phyloP scores from a whole-genome alignment of 805 yeast genomes.

The Yarrowia sp. region DNA sequence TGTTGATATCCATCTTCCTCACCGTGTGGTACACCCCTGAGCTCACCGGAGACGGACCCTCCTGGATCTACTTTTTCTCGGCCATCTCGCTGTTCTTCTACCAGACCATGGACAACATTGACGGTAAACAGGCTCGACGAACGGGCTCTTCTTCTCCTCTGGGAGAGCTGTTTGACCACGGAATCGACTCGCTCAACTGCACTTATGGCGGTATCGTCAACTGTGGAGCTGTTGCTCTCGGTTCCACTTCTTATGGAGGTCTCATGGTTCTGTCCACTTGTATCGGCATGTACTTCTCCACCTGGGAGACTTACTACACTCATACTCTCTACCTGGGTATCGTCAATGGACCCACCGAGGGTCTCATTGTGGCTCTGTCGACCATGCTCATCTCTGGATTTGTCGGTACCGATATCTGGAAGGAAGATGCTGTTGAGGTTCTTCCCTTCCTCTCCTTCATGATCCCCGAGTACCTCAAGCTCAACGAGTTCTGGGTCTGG shows the following conservation, averaged over 20 bases:
- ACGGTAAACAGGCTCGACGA: conserved; percentile 92
- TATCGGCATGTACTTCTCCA: conserved; percentile 55
- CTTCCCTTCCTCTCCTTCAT: conserved; percentile 29
- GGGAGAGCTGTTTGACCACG: conserved; percentile 94
- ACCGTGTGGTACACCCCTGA: conserved; percentile 74
- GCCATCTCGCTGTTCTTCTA: conserved; percentile 84
- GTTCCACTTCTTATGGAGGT: conserved; percentile 73
- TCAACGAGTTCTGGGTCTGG: conserved; percentile 39
- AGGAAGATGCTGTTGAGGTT: conserved; percentile 34
- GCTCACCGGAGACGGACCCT: conserved; percentile 57
- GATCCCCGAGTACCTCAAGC: conserved; percentile 26
- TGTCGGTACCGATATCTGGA: conserved; percentile 59
- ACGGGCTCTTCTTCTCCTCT: conserved; percentile 93
- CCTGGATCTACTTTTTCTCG: conserved; percentile 74
- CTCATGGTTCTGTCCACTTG: conserved; percentile 76
- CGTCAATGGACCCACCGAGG: conserved; percentile 95
- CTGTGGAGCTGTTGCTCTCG: conserved; percentile 73
- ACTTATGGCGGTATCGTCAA: conserved; percentile 73
- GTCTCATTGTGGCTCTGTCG: conserved; percentile 63
- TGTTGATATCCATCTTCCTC: conserved; percentile 57
- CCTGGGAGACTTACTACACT: conserved; percentile 95
- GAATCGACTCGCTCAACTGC: conserved; percentile 72
- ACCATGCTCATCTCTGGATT: conserved; percentile 65
- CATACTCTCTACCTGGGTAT: conserved; percentile 77
- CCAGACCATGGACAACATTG: conserved; percentile 96